Evolutionary conservation across 2,329 filamentous ascomycete genomes (phyloP).

Genomic region (Aureobasidium melanogenum): DNA sequence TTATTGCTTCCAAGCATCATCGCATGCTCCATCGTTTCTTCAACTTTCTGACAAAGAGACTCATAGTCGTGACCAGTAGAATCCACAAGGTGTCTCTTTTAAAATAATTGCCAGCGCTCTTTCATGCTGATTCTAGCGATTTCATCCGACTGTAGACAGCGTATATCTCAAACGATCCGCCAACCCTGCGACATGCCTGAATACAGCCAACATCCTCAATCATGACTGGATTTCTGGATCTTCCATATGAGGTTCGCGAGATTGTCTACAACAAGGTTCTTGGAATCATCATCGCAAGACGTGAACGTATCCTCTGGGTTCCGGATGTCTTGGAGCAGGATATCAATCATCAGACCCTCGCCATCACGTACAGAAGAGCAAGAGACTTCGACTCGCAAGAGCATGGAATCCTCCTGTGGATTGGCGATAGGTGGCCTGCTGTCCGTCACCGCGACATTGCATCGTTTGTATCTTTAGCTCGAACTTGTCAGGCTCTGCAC

Average conservation of each 20-base stretch:
- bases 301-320: neutral
- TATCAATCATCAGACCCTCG: neutral
- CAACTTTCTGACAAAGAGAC: too few species aligned
- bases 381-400: neutral
- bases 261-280: neutral
- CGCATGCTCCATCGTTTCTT: too few species aligned
- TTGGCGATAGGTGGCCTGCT: neutral
- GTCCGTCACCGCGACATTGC: neutral
- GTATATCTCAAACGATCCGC: neutral
- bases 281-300: neutral
- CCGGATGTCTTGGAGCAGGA: neutral
- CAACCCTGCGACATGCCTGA: neutral
- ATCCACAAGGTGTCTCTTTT: too few species aligned
- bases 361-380: neutral
- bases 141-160: neutral
- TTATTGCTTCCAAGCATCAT: too few species aligned
- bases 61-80: too few species aligned
- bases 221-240: neutral
- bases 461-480: neutral
- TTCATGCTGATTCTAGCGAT: too few species aligned
- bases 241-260: neutral
- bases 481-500: neutral
- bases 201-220: neutral
- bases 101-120: too few species aligned
- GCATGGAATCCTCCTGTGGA: neutral